Percentiles rank a stretch among this genome's conserved stretches.
phyloP scores from a whole-genome alignment of 164 flowering plant species.

The Macadamia integrifolia region DNA sequence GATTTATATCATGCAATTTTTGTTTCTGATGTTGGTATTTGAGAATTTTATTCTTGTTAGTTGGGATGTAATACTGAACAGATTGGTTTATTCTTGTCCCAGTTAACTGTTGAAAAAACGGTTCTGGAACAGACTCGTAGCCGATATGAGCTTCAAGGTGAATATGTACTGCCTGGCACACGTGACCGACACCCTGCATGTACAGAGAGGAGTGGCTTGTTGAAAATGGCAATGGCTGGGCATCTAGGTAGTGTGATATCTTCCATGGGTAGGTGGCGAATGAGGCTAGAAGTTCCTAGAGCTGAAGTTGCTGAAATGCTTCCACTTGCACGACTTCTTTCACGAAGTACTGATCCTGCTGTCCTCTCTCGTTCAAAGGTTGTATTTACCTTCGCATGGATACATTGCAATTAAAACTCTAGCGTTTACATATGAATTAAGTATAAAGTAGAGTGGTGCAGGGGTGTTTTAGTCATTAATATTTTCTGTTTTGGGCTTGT shows the following conservation, averaged over 20 bases:
- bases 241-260: slow-evolving; percentile 89
- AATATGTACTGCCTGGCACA: slow-evolving; percentile 93
- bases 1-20: not conserved
- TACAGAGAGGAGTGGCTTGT: slow-evolving; percentile 56
- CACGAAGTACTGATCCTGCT: slow-evolving; percentile 94
- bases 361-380: slow-evolving; percentile 97
- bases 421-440: no score
- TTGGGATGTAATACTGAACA: slow-evolving; percentile 3
- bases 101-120: slow-evolving; percentile 93
- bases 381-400: slow-evolving; percentile 7
- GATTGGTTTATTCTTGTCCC: slow-evolving; percentile 10
- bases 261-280: slow-evolving; percentile 99
- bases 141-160: slow-evolving; percentile 96
- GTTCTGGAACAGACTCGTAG: slow-evolving; percentile 81
- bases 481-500: no score
- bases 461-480: no score
- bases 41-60: not conserved
- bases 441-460: no score
- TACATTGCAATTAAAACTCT: no score
- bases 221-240: slow-evolving; percentile 75
- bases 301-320: slow-evolving; percentile 99
- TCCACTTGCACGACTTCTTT: slow-evolving; percentile 95
- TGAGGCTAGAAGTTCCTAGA: slow-evolving; percentile 91
- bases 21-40: not conserved
- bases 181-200: slow-evolving; percentile 61